Conservation (phyloP, 768 basidiomycete species). For the Podaxis sp. region DNA sequence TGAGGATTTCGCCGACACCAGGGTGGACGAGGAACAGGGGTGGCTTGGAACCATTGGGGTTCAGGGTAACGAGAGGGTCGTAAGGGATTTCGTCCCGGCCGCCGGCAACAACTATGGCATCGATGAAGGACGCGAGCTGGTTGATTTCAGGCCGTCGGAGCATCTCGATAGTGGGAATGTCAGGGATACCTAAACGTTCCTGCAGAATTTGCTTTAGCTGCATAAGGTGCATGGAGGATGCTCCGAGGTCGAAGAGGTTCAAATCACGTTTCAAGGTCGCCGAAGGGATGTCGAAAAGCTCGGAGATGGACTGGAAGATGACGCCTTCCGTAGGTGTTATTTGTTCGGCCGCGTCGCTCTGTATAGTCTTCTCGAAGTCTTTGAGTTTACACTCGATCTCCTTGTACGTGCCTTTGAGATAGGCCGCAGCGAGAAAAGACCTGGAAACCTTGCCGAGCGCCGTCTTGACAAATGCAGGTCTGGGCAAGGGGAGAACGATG, state of each 20-base stretch:
- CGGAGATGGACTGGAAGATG: conserved; percentile 4
- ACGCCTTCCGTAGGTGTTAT: background rate
- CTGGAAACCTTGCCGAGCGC: conserved; percentile 11
- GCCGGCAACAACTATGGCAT: background rate
- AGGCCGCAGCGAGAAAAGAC: conserved; percentile 7
- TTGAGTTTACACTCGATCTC: conserved; percentile 3
- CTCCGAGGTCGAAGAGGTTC: conserved; percentile 9
- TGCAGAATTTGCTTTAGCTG: conserved; percentile 9
- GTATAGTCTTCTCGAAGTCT: background rate
- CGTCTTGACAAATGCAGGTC: conserved; percentile 7
- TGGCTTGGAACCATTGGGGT: conserved; percentile 5
- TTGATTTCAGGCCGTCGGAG: conserved; percentile 3
- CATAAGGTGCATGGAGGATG: conserved; percentile 11
- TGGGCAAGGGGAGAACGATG: conserved; percentile 4
- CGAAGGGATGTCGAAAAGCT: background rate
- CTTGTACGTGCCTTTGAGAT: conserved; percentile 4
- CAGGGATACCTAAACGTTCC: conserved; percentile 3
- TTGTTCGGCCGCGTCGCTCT: background rate
- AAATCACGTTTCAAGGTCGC: background rate
- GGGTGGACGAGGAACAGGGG: conserved; percentile 10
- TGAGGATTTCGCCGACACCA: conserved; percentile 10
- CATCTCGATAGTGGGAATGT: conserved; percentile 11
- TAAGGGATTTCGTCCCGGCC: background rate
- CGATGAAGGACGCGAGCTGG: conserved; percentile 2
- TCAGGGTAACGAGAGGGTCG: conserved; percentile 9